Conservation (phyloP, 1,284 basidiomycete species). For the Microbotryum intermedium region DNA sequence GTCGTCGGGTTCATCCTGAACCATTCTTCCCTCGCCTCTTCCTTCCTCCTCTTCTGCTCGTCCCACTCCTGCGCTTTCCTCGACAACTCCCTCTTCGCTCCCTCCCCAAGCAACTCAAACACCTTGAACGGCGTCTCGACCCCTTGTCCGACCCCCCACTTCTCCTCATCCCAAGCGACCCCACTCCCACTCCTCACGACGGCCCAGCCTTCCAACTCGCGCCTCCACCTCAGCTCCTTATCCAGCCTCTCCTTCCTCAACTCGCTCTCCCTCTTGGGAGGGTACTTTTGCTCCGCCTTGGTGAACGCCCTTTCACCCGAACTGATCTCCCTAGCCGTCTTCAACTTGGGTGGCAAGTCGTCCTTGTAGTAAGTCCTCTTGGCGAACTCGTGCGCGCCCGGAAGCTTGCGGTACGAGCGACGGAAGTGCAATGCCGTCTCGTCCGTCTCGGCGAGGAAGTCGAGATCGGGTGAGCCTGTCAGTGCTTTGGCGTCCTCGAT, state of each 20-base stretch:
- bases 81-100: not conserved
- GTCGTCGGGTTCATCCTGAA: not conserved
- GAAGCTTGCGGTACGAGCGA: slow-evolving; percentile 52
- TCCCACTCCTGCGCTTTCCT: slow-evolving; percentile 3
- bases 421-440: slow-evolving; percentile 21
- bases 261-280: slow-evolving; percentile 63
- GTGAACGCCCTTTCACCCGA: slow-evolving; percentile 72
- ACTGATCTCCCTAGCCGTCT: slow-evolving; percentile 64
- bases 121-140: slow-evolving; percentile 8
- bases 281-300: slow-evolving; percentile 68
- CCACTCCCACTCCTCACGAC: slow-evolving; percentile 29
- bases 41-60: not conserved
- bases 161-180: slow-evolving; percentile 30
- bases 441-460: slow-evolving; percentile 25
- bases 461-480: slow-evolving; percentile 20
- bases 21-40: not conserved
- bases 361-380: slow-evolving; percentile 58
- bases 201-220: slow-evolving; percentile 34
- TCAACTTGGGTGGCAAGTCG: slow-evolving; percentile 59
- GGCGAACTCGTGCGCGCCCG: slow-evolving; percentile 55
- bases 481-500: slow-evolving; percentile 27
- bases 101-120: slow-evolving; percentile 6
- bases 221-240: slow-evolving; percentile 32
- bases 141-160: slow-evolving; percentile 6
- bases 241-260: slow-evolving; percentile 31